Base-by-base conservation (phyloP, 2,329 filamentous ascomycete genomes). In the Cordyceps cicadae region DNA sequence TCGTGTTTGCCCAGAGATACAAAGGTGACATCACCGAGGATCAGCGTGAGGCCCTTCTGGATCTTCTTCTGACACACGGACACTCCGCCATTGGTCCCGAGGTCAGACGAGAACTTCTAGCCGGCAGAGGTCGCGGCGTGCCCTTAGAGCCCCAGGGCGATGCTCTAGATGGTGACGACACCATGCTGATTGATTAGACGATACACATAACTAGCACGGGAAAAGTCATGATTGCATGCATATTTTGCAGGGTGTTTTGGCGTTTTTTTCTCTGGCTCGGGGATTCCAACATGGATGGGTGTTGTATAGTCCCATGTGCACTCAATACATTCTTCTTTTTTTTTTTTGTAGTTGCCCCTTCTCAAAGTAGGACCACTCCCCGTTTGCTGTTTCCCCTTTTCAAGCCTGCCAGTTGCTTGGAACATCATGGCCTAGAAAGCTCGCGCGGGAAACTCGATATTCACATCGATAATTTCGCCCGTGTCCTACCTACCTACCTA, bases 1-100 rank as follows among this genome's bases (percentile, higher is more conserved):
- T 99, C 59, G 88, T 90, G 2, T 99, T 99, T 75, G 92, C 94
- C 29, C 89, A 97, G 76, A 82, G 93, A 61, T 99, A 97, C 76
- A 87, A 92, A 70, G 95, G 97, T 67, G 93, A 97, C 73, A 93
- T 97, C 67, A 96, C 92, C 1, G 92, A 97, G 72, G 92, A 97
- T 67, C 92, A 96, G 77, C 81, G 92, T 67, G 93, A 99, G 75
- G 90, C 92, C 0, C 76, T 99, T 55, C 77, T 99, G 6, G 94
- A 99, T 75, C 75, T 99, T 62, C 78, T 99, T 19, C 79, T 96
- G 49, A 87, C 86, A 4, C 86, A 93, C 63, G 92, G 92, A 0
- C 94, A 99, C 75, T 86, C 87, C 63, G 84, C 87, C 63, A 97
- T 99, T 65, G 92, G 91, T 0, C 92, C 94, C 0, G 94, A 97